Percentiles rank a stretch among this genome's conserved stretches.
phyloP scores from a whole-genome alignment of 2,329 filamentous ascomycete genomes.

The Aspergillus pseudoglaucus region DNA sequence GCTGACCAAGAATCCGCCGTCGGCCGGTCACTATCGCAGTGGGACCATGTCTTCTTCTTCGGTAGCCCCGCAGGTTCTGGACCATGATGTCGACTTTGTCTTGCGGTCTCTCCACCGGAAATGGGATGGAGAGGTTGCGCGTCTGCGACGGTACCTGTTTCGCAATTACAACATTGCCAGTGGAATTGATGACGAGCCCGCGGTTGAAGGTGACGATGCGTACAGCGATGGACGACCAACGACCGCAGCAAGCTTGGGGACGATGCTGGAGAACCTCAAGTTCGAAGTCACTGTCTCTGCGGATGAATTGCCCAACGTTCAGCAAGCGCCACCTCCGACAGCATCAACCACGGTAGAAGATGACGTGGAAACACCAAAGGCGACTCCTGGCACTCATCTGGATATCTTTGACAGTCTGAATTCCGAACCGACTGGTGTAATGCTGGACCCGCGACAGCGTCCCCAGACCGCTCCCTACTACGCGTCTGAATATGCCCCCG shows the following conservation, averaged over 20 bases:
- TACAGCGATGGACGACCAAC: slow-evolving; percentile 31
- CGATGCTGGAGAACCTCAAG: slow-evolving; percentile 33
- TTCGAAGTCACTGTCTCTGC: slow-evolving; percentile 27
- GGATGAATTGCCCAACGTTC: slow-evolving; percentile 16
- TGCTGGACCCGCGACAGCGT: slow-evolving; percentile 8
- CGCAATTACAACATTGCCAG: slow-evolving; percentile 41
- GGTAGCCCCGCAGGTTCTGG: slow-evolving; percentile 19
- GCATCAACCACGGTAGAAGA: background rate
- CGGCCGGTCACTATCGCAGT: slow-evolving; percentile 8
- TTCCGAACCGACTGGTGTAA: slow-evolving; percentile 13
- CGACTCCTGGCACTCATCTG: slow-evolving; percentile 5
- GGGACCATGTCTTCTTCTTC: slow-evolving; percentile 1
- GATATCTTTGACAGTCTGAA: slow-evolving; percentile 16
- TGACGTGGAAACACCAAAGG: background rate
- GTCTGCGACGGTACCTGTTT: slow-evolving; percentile 39
- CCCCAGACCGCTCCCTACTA: slow-evolving; percentile 21
- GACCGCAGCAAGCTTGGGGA: slow-evolving; percentile 32
- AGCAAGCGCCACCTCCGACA: background rate
- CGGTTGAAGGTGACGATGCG: slow-evolving; percentile 22
- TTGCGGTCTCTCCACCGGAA: slow-evolving; percentile 37
- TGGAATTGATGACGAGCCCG: slow-evolving; percentile 21
- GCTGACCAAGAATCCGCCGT: slow-evolving; percentile 24
- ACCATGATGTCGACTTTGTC: slow-evolving; percentile 37
- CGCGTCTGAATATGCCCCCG: slow-evolving; percentile 16
- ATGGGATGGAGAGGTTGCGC: slow-evolving; percentile 40